Base-by-base conservation (phyloP, 2,329 filamentous ascomycete species). In the Sporothrix pallida region DNA sequence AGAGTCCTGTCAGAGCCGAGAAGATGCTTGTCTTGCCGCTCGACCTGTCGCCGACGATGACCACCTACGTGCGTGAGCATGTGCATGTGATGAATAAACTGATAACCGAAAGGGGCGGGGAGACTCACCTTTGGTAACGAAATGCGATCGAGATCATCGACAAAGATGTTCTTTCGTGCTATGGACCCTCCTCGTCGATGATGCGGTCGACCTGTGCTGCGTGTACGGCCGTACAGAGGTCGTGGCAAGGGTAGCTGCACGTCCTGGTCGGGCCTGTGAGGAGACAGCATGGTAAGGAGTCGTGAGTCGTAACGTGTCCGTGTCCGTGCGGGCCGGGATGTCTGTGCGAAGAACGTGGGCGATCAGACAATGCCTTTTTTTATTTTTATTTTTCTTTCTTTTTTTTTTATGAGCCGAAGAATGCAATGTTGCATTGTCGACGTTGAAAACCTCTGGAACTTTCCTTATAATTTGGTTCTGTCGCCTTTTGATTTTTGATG, bases 11-110 rank as follows among this genome's bases (percentile, higher is more conserved):
- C 31, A 75, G 60, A 4, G 73, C 71, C 13, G 72, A 73, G 26
- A 75, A 75, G 9, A 75, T 20, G 50, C 73, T 73, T 26, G 74
- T 74, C 20, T 74, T 75, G 12, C 74, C 74, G 44, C 70, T 75
- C 20, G 73, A 62, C 20, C 71, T 74, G 26, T 75, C 70, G 26
- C 74, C 74, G 50, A 75, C 72, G 12, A 75, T 72, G 15, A 54
- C 71, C 3, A 75, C 52, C 73, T 75, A 17, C 7, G 3, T n/a
- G 56, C 54, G n/a, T 60, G 37, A 12, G 58, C 50, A 4, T 37
- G n/a, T 15, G n/a, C 20, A 20, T 48, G 15, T 17, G 15, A 15
- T 23, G 17, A 9, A 8, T 15, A 52, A 12, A 20, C 26, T 46
- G 20, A 20, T 3, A 12, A 10, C 12, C 17, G 7, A 44, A 26